Percentiles rank a stretch among this genome's conserved stretches.
phyloP scores from a whole-genome alignment of 176 grass and related monocot species.

The Bolboschoenus planiculmis region DNA sequence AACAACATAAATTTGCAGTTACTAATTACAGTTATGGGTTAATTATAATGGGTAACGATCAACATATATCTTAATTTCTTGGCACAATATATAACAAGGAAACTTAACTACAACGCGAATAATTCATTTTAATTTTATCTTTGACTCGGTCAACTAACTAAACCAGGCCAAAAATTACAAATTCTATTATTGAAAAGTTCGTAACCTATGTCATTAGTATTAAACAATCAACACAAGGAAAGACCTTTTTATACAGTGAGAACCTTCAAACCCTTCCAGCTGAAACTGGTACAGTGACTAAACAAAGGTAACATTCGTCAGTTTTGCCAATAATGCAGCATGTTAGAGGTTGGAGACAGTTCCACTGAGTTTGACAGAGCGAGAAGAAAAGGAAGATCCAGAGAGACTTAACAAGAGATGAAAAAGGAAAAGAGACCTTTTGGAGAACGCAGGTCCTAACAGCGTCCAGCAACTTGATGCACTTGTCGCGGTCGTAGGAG shows the following conservation, averaged over 20 bases:
- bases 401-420: neutral
- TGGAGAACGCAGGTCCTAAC: slow-evolving; percentile 63
- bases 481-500: slow-evolving; percentile 69
- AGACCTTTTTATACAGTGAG: neutral
- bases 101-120: neutral
- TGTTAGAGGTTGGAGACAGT: neutral
- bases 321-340: neutral
- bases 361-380: neutral
- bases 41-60: neutral
- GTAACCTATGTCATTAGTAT: neutral
- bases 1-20: neutral
- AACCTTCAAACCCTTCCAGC: neutral
- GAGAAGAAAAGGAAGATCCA: neutral
- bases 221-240: neutral
- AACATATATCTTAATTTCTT: neutral
- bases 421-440: slow-evolving; percentile 36
- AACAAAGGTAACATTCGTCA: neutral
- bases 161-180: neutral
- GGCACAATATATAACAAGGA: neutral
- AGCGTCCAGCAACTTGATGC: slow-evolving; percentile 56
- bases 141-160: neutral
- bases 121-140: neutral
- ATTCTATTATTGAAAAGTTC: neutral
- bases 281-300: neutral
- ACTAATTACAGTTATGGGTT: neutral